Base-by-base conservation (phyloP, 768 basidiomycete species). In the Panaeolus papilionaceus region DNA sequence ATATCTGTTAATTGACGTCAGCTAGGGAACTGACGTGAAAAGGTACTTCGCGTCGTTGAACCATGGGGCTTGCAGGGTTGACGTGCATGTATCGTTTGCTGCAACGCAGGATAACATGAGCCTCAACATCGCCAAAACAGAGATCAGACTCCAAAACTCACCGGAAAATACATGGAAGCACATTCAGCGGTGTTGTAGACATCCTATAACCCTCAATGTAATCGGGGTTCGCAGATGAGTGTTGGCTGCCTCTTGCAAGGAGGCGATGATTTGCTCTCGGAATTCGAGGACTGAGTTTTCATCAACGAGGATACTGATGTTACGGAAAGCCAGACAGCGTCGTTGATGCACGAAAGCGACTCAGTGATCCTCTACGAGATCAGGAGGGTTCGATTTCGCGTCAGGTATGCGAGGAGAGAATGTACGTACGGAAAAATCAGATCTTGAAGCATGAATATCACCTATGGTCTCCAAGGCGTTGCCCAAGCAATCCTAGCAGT, bases 31-130 rank as follows among this genome's bases (percentile, higher is more conserved):
- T 18, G 45, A 18, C 5, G 23, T 23, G 20, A 20, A 7, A 47
- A 47, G 10, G 77, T 91, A 92, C 67, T 84, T 77, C 4, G 91
- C 91, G 76, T 92, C 88, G 73, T 92, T 89, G 74, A 63, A 87
- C 85, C 77, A 92, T 92, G 0, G 88, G 80, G 70, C 86, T 82
- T n/a, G 82, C 80, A 3, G 86, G 85, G 72, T 85, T 88, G 78
- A 92, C 87, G 67, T 85, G 86, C 39, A 91, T 72, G 7, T 81
- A 83, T 20, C 91, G 91, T 64, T 87, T 84, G 44, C 84, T 84
- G 20, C 5, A 10, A 20, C 2, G 20, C 45, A 8, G 5, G 20
- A 14, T 44, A 91, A 79, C 45, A 91, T 74, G 76, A 23, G 23
- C 23, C 23, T 23, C 23, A 23, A 23, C 23, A 23, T 23, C 23